These are phyloP conservation scores for Gentiana macrophylla DNA, from an alignment of 257 asterid genomes.

Conservation along the genomic window DNA sequence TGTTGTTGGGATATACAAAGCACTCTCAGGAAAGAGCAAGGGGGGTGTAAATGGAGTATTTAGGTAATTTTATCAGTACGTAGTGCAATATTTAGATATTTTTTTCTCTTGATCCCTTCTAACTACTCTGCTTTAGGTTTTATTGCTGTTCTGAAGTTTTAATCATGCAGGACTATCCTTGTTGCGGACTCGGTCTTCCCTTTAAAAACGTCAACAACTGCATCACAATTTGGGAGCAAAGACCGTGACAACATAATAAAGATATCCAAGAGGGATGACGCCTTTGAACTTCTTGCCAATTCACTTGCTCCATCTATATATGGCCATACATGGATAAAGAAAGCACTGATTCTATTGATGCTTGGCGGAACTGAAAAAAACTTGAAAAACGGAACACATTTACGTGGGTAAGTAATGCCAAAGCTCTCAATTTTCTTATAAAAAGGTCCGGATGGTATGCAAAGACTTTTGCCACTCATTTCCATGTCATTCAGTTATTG, in stretches of 20 bases:
- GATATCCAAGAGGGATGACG: conserved; percentile 64
- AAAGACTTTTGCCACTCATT: neutral
- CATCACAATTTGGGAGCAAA: conserved; percentile 53
- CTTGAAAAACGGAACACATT: conserved; percentile 93
- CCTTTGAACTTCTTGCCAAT: conserved; percentile 71
- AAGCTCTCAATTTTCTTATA: neutral
- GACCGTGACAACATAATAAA: conserved; percentile 69
- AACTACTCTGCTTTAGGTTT: neutral
- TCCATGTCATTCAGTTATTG: conserved; percentile 8
- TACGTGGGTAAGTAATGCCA: conserved; percentile 64
- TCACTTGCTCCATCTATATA: conserved; percentile 95
- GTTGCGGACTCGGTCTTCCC: conserved; percentile 82
- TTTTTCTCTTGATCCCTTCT: neutral
- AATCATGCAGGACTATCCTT: conserved; percentile 75
- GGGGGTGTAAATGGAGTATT: conserved; percentile 93
- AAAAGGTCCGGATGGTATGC: neutral
- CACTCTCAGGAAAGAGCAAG: conserved; percentile 82
- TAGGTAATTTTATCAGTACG: conserved; percentile 36
- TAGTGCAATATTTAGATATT: neutral
- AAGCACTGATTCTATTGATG: conserved; percentile 83
- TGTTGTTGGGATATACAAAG: conserved; percentile 88
- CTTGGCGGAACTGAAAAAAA: conserved; percentile 95
- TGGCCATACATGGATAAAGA: conserved; percentile 93
- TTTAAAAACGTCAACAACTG: conserved; percentile 75
- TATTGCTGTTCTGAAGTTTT: conserved; percentile 6